Evolutionary conservation across 192 early-diverging fungal genomes (phyloP).

Genomic region (Pilobolus umbonatus): DNA sequence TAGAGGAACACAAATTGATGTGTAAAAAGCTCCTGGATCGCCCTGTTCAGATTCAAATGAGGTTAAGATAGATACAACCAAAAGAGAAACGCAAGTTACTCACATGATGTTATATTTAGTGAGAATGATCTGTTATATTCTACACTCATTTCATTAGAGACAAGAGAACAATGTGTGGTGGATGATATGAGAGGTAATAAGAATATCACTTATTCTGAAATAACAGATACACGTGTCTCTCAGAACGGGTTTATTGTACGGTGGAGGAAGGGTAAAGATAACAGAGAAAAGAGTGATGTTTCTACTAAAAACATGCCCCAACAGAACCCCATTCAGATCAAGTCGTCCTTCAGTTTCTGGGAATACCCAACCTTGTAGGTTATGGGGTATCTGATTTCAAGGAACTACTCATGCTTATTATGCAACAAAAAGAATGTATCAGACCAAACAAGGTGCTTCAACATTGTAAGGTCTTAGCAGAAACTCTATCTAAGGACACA

Average conservation of each 20-base stretch:
- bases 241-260: slow-evolving; percentile 2
- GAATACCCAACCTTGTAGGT: not conserved
- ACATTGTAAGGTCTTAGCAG: not conserved
- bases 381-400: slow-evolving; percentile 4
- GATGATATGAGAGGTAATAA: not conserved
- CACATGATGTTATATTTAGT: too few species aligned
- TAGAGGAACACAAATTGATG: not conserved
- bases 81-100: too few species aligned
- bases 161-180: not conserved
- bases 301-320: not conserved
- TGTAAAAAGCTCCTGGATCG: not conserved
- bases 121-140: not conserved
- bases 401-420: not conserved
- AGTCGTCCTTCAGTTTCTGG: not conserved
- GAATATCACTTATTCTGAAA: not conserved
- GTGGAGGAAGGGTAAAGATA: slow-evolving; percentile 7
- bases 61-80: too few species aligned
- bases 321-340: not conserved
- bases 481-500: not conserved
- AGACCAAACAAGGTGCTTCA: slow-evolving; percentile 7
- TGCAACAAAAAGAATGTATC: not conserved
- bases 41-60: not conserved
- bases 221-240: not conserved
- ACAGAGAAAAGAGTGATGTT: not conserved
- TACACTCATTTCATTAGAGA: not conserved